Evolutionary conservation across 306 rosid species (phyloP), one percentile per base, ranked within the genome.

Genomic region (Carpinus fangiana): DNA sequence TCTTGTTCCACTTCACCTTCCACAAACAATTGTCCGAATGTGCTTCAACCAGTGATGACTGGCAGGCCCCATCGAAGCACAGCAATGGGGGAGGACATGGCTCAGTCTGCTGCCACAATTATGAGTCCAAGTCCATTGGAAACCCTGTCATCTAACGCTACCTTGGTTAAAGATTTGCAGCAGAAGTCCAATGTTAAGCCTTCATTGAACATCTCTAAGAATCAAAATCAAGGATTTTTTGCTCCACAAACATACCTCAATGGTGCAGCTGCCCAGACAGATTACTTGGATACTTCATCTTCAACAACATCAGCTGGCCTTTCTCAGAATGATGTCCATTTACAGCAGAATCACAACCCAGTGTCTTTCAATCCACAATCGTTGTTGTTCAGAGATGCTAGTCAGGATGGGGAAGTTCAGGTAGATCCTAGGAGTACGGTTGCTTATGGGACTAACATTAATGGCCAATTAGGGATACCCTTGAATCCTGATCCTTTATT

Each of bases 1-100:
- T 95, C 99, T 43, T 91, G 97, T 81, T 93, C 98, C 74, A 93
- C 96, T 26, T 95, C 99, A 65, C 98, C 99, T 72, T 95, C 99
- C 72, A 82, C 98, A 26, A 93, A 95, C 80, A 95, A 95, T 77
- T 87, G 91, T 73, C 81, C 83, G 51, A 80, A 65, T 75, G 82
- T 85, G 57, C 84, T 90, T 84, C 96, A 89, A 45, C 85, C 85
- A 1, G 65, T 82, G 84, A 81, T 82, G 64, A 85, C 85, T 80
- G 84, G 90, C 55, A 84, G 83, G 70, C 50, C 78, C 46, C 87
- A 85, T 76, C 89, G 87, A 72, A 88, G 78, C 76, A 69, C 89
- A 28, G 56, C 61, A 17, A 60, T 83, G 20, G 90, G 84, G 71
- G 95, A 92, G 79, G 97, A 89, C 85, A 85, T 90, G 90, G 93